Conservation (phyloP, 345 rosid genomes). For the Salix dunnii region DNA sequence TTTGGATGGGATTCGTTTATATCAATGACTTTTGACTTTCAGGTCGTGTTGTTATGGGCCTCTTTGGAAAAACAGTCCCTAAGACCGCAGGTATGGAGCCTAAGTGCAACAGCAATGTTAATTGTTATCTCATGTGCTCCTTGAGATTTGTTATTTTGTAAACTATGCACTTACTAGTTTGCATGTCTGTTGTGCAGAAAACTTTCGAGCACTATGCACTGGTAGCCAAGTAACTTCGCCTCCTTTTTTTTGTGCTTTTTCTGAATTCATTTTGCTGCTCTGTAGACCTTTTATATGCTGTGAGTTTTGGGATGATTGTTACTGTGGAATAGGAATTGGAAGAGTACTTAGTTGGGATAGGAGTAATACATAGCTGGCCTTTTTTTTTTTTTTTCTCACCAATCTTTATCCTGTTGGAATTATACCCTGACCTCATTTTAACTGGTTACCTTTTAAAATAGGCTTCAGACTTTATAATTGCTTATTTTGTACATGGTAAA, state of each 20-base stretch:
- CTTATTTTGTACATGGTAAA: not conserved
- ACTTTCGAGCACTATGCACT: conserved; percentile 92
- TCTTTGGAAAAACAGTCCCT: conserved; percentile 38
- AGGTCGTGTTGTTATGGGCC: conserved; percentile 42
- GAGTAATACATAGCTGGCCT: not conserved
- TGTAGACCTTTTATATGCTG: no score
- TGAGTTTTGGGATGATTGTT: no score
- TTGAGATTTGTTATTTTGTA: not conserved
- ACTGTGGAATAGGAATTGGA: no score
- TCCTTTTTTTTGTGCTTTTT: not conserved
- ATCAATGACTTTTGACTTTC: not conserved
- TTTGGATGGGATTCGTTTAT: not conserved
- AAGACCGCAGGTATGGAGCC: conserved; percentile 35
- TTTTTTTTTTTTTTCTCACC: not conserved
- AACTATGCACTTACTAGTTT: not conserved
- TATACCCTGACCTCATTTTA: not conserved
- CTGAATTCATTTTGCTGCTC: not conserved
- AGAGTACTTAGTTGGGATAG: no score
- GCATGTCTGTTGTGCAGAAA: conserved; percentile 53
- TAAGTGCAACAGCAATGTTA: not conserved
- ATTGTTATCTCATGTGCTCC: not conserved
- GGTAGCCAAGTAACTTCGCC: conserved; percentile 45
- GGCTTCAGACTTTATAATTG: not conserved
- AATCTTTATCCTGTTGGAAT: not conserved
- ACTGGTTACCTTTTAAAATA: not conserved